Base-by-base conservation (phyloP, 164 flowering plant species). In the Liquidambar formosana region DNA sequence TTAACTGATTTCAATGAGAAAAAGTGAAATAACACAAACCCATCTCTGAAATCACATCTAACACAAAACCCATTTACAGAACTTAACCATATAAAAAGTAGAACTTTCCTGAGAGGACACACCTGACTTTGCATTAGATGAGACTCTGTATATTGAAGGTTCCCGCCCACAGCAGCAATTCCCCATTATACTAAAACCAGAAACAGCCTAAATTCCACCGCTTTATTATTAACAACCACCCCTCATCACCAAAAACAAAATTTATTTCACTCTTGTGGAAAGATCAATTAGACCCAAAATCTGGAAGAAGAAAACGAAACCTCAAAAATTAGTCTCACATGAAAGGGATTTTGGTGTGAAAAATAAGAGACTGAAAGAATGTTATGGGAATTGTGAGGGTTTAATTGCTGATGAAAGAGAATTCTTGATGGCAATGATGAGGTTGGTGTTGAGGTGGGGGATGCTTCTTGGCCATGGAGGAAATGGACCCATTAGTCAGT, bases 101-200 rank as follows among this genome's bases (percentile, higher is more conserved):
- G 14, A 62, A 10, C 28, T 60, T 21, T 9, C 9, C 16, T n/a
- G 12, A n/a, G 66, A 51, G 57, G 44, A 18, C 78, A 49, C 57
- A 90, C 95, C 92, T 81, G 92, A 76, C 67, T 90, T 90, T 73
- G 84, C 82, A 79, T 87, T 90, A 14, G 93, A 80, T 49, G 89
- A 86, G 52, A 87, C 86, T 74, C 83, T 79, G 75, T 85, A 75
- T 70, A 77, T 69, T 25, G 85, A 81, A 60, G 87, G 80, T 46
- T 85, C 73, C 79, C 82, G 75, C 66, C 80, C 68, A 78, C 70
- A 87, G 69, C 82, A 83, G 78, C 90, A 86, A 75, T 88, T 90
- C 53, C 96, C 93, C 96, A 86, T 86, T 58, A 70, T 66, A 65
- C 47, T 65, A 73, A 76, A 61, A 44, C 66, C 49, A 66, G 56